These are phyloP conservation scores for Spizellomyces sp. DNA, from an alignment of 192 early-diverging fungal genomes.

Conservation along the genomic window DNA sequence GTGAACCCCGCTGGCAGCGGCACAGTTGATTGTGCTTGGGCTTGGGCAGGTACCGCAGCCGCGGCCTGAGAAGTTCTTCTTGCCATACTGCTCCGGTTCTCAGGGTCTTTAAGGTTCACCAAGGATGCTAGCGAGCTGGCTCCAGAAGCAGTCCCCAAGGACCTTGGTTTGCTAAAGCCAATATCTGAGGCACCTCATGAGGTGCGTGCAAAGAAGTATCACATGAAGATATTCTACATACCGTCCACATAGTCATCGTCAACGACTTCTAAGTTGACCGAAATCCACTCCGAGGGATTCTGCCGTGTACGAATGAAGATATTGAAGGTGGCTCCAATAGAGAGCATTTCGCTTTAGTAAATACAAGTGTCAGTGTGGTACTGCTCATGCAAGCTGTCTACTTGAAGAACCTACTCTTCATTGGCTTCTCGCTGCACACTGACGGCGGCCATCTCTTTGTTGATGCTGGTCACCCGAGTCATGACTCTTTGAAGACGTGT, in stretches of 20 bases:
- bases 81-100: neutral
- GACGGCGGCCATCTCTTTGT: slow-evolving; percentile 53
- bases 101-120: slow-evolving; percentile 19
- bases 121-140: slow-evolving; percentile 34
- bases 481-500: slow-evolving; percentile 48
- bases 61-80: neutral
- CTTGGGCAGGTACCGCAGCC: neutral
- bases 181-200: slow-evolving; percentile 13
- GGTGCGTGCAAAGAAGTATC: no score
- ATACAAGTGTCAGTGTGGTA: slow-evolving; percentile 9
- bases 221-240: slow-evolving; percentile 6
- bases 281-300: slow-evolving; percentile 46
- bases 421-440: slow-evolving; percentile 47
- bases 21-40: slow-evolving; percentile 8
- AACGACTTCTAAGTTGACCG: slow-evolving; percentile 58
- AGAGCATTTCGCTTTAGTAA: slow-evolving; percentile 13
- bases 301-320: slow-evolving; percentile 47
- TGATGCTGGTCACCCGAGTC: slow-evolving; percentile 50
- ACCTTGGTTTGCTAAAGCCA: slow-evolving; percentile 28
- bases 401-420: slow-evolving; percentile 22
- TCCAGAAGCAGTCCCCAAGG: slow-evolving; percentile 14
- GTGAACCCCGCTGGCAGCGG: slow-evolving; percentile 52
- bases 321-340: slow-evolving; percentile 53
- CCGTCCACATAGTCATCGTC: slow-evolving; percentile 63
- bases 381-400: neutral